These are phyloP conservation scores for Musa itinerans DNA, from an alignment of 176 grass and related monocot species.

Conservation along the genomic window DNA sequence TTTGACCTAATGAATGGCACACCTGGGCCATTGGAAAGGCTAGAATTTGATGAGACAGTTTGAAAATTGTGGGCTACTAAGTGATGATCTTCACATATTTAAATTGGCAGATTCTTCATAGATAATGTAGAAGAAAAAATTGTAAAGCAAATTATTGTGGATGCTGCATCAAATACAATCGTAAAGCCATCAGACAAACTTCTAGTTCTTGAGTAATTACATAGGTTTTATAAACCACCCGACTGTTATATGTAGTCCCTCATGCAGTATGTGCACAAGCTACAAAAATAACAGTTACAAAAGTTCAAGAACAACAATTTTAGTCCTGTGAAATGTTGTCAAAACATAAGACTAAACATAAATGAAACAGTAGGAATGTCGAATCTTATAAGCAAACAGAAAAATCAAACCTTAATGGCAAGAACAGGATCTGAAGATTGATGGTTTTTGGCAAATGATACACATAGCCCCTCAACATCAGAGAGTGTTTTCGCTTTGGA, in stretches of 20 bases:
- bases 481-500: constrained; percentile 69
- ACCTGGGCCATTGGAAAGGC: no score
- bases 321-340: not conserved
- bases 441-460: constrained; percentile 53
- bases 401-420: constrained; percentile 57
- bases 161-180: no score
- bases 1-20: not conserved
- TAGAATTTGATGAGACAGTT: no score
- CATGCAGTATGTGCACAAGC: no score
- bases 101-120: no score
- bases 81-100: no score
- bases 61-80: no score
- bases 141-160: no score
- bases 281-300: no score
- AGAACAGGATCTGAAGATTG: constrained; percentile 68
- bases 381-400: not conserved
- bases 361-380: not conserved
- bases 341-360: not conserved
- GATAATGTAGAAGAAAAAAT: no score
- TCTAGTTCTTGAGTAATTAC: not conserved
- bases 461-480: constrained; percentile 76
- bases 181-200: not conserved
- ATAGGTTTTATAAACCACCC: not conserved
- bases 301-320: no score
- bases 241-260: not conserved